Evolutionary conservation across 768 basidiomycete species (phyloP).

Genomic region (Amyloporia xantha): DNA sequence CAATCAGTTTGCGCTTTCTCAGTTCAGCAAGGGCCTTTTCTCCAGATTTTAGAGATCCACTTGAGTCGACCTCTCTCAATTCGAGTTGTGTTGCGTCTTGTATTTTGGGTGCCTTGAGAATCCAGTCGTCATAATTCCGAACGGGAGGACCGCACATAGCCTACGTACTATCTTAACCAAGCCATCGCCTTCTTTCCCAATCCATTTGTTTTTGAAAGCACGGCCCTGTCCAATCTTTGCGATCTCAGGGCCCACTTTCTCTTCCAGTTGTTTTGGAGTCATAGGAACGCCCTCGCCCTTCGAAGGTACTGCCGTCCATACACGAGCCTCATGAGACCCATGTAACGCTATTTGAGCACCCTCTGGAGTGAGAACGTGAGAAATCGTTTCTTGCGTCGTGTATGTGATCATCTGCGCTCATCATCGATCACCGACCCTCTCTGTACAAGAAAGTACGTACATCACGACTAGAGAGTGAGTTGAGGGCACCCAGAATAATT

Average conservation of each 20-base stretch:
- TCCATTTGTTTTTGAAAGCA: conserved; percentile 98
- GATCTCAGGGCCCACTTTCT: conserved; percentile 74
- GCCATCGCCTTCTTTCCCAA: conserved; percentile 82
- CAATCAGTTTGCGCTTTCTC: conserved; percentile 83
- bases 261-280: conserved; percentile 61
- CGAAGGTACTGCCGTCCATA: conserved; percentile 77
- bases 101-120: conserved; percentile 50
- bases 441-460: conserved; percentile 35
- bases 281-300: conserved; percentile 68
- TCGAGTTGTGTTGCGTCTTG: conserved; percentile 72
- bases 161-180: conserved; percentile 76
- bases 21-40: conserved; percentile 84
- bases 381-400: conserved; percentile 67
- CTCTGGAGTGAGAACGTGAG: conserved; percentile 75
- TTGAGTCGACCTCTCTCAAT: conserved; percentile 62
- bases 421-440: conserved; percentile 2
- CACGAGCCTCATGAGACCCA: conserved; percentile 93
- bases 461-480: conserved; percentile 82
- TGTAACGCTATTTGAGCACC: conserved; percentile 69
- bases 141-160: not conserved
- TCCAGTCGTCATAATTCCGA: not conserved
- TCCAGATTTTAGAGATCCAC: conserved; percentile 64
- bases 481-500: conserved; percentile 81
- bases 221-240: conserved; percentile 92
- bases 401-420: conserved; percentile 71